Percentiles rank a stretch among this genome's conserved stretches.
phyloP scores from a whole-genome alignment of 257 asterid species.

The Marsdenia floribunda region DNA sequence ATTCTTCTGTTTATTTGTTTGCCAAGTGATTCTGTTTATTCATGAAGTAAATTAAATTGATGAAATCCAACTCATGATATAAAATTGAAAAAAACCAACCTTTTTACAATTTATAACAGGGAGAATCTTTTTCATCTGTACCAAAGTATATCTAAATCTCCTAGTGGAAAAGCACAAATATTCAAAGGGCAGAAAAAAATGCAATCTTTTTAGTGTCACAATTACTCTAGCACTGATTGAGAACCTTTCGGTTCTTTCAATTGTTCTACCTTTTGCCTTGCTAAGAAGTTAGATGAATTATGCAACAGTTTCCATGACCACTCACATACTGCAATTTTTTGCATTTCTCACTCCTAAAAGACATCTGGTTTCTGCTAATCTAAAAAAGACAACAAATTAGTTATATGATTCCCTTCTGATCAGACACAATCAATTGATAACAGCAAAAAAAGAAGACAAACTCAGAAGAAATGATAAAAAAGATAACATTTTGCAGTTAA shows the following conservation, averaged over 20 bases:
- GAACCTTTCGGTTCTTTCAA: background rate
- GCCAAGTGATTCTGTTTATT: background rate
- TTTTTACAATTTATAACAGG: background rate
- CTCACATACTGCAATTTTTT: background rate
- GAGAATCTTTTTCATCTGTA: background rate
- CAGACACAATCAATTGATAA: background rate
- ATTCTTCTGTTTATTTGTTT: background rate
- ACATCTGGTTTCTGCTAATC: background rate
- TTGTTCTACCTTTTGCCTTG: background rate
- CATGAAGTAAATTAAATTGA: background rate
- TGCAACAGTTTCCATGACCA: no score
- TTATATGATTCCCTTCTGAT: background rate
- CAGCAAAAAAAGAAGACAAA: background rate
- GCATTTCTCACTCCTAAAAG: background rate
- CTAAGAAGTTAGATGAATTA: background rate
- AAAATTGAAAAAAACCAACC: no score
- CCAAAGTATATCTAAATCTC: background rate
- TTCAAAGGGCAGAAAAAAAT: background rate
- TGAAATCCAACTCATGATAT: background rate
- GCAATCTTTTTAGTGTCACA: background rate
- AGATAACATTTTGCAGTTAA: background rate
- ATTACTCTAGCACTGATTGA: background rate
- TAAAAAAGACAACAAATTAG: background rate
- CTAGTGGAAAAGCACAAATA: background rate
- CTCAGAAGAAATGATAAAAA: background rate